A percentile compares a stretch with the other conserved stretches of the same genome.
Evolutionary conservation across 2,329 filamentous ascomycete genomes (phyloP).

Genomic region (Talaromyces piceae): DNA sequence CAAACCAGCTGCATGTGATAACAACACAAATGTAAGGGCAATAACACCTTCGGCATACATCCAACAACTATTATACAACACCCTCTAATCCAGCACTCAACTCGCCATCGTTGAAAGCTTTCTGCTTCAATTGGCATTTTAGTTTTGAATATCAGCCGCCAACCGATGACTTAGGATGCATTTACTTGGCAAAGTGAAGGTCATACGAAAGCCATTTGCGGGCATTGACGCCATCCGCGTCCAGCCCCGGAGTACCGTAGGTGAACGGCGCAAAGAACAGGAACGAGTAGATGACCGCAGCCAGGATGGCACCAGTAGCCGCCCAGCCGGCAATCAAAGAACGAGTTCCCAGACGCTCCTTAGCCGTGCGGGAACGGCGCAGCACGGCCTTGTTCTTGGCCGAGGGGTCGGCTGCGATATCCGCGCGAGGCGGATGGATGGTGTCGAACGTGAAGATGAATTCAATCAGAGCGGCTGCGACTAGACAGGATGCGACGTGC

Average conservation of each 20-base stretch:
- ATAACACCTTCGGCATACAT: not conserved
- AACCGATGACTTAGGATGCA: too few relatives aligned
- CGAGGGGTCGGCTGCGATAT: slow-evolving; percentile 29
- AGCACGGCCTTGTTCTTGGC: slow-evolving; percentile 36
- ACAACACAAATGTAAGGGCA: not conserved
- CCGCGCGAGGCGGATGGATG: slow-evolving; percentile 45
- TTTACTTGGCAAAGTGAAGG: slow-evolving; percentile 94
- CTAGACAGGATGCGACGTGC: slow-evolving; percentile 81
- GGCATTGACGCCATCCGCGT: slow-evolving; percentile 66
- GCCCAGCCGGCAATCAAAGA: slow-evolving; percentile 74
- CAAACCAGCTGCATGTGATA: not conserved
- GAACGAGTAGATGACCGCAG: slow-evolving; percentile 66
- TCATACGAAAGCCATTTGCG: slow-evolving; percentile 97
- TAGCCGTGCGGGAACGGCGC: slow-evolving; percentile 62
- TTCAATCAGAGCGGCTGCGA: slow-evolving; percentile 84
- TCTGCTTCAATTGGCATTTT: too few relatives aligned
- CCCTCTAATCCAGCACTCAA: not conserved
- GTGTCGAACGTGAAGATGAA: slow-evolving; percentile 94
- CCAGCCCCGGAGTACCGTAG: slow-evolving; percentile 86
- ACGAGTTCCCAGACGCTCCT: slow-evolving; percentile 72
- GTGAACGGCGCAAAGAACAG: slow-evolving; percentile 92
- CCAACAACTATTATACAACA: not conserved
- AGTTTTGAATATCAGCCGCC: too few relatives aligned
- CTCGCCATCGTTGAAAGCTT: too few relatives aligned
- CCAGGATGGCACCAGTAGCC: slow-evolving; percentile 62